These are phyloP conservation scores for Monosporascus sp. DNA, from an alignment of 2,329 filamentous ascomycete species.

Conservation along the genomic window DNA sequence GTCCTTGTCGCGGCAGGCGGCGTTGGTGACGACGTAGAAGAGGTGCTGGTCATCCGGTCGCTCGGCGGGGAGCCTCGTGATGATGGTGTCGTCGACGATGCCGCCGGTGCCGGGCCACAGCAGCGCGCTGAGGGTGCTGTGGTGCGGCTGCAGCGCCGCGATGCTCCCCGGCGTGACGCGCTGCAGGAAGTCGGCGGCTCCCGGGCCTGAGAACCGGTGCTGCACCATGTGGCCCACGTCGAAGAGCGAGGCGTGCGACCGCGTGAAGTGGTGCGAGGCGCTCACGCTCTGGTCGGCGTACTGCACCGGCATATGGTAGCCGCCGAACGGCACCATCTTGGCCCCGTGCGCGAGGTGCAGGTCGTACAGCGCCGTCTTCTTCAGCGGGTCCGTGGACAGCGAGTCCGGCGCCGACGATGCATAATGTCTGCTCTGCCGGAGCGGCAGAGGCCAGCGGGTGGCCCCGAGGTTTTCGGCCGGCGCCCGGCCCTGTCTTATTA, in stretches of 20 bases:
- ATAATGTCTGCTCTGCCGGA: slow-evolving; percentile 14
- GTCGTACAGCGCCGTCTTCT: slow-evolving; percentile 71
- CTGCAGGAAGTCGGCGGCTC: slow-evolving; percentile 76
- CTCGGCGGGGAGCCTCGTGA: slow-evolving; percentile 59
- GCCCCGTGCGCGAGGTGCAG: slow-evolving; percentile 72
- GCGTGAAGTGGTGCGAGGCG: slow-evolving; percentile 86
- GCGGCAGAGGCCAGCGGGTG: not conserved
- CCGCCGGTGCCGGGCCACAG: slow-evolving; percentile 76
- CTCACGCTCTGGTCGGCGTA: slow-evolving; percentile 72
- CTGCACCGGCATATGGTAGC: slow-evolving; percentile 87
- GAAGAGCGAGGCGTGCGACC: slow-evolving; percentile 82
- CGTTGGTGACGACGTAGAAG: slow-evolving; percentile 95
- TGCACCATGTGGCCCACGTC: slow-evolving; percentile 98
- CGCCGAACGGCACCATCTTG: slow-evolving; percentile 96
- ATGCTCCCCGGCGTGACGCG: slow-evolving; percentile 75
- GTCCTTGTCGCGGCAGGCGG: slow-evolving; percentile 86
- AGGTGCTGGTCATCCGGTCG: slow-evolving; percentile 44
- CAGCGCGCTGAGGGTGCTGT: slow-evolving; percentile 78
- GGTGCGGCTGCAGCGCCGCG: slow-evolving; percentile 55
- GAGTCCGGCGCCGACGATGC: slow-evolving; percentile 7
- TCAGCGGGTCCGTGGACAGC: slow-evolving; percentile 26
- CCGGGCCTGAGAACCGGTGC: slow-evolving; percentile 76
- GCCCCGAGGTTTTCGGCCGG: not conserved
- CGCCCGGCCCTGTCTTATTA: not conserved
- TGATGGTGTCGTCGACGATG: slow-evolving; percentile 90